Evolutionary conservation across 805 yeast genomes (phyloP).

Genomic region (Geotrichum ghanense): DNA sequence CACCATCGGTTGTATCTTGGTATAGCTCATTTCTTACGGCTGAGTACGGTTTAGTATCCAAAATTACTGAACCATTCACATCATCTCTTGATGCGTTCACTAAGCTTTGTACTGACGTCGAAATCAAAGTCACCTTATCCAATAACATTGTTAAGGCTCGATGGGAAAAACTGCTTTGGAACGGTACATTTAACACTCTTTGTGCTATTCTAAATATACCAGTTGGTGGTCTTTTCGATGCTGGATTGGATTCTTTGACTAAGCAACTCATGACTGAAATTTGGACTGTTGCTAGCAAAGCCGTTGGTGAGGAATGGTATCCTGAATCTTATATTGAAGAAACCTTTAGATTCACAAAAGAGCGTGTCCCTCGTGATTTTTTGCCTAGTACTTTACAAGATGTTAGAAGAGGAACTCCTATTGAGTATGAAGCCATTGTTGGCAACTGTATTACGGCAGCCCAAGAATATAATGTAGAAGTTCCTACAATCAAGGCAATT

Average conservation of each 20-base stretch:
- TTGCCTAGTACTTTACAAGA: slow-evolving; percentile 12
- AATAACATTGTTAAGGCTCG: slow-evolving; percentile 7
- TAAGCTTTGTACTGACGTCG: slow-evolving; percentile 3
- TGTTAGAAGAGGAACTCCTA: slow-evolving; percentile 10
- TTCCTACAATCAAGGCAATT: slow-evolving; percentile 7
- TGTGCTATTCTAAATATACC: slow-evolving; percentile 8
- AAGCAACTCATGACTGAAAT: slow-evolving; percentile 6
- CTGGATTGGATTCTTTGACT: slow-evolving; percentile 4
- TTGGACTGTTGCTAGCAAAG: slow-evolving; percentile 7
- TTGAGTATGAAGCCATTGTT: slow-evolving; percentile 8
- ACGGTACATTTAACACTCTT: slow-evolving; percentile 9
- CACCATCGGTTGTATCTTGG: slow-evolving; percentile 6
- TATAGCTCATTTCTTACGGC: slow-evolving; percentile 3
- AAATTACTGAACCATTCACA: background rate
- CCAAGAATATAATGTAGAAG: slow-evolving; percentile 5
- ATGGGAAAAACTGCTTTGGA: slow-evolving; percentile 11
- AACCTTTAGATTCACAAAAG: slow-evolving; percentile 2
- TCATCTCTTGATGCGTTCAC: slow-evolving; percentile 3
- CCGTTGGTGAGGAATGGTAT: slow-evolving; percentile 8
- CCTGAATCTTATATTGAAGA: slow-evolving; percentile 3
- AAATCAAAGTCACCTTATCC: background rate
- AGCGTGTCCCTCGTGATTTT: slow-evolving; percentile 5
- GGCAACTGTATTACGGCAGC: slow-evolving; percentile 11
- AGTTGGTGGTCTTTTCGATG: slow-evolving; percentile 6
- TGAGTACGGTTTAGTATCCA: slow-evolving; percentile 6